These are phyloP conservation scores for Symbiodinium pilosum DNA, from an alignment of 73 alveolate species.

Conservation along the genomic window DNA sequence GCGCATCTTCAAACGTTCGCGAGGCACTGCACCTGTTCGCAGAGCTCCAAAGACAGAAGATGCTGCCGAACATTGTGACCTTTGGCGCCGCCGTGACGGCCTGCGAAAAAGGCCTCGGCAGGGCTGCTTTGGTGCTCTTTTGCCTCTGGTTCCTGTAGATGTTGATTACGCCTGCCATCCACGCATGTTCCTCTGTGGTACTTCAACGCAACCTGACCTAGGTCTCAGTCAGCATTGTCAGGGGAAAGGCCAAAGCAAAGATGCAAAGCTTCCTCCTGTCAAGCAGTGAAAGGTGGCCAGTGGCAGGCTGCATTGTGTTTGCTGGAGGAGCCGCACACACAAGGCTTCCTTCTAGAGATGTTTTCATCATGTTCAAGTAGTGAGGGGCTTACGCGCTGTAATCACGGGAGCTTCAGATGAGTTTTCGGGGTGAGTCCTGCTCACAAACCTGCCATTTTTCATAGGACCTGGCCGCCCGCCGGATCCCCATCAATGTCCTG, in stretches of 20 bases:
- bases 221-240: too few relatives aligned
- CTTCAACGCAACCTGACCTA: too few relatives aligned
- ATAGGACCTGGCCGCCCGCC: background rate
- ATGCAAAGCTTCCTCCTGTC: too few relatives aligned
- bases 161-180: too few relatives aligned
- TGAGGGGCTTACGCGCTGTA: too few relatives aligned
- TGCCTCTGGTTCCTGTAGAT: too few relatives aligned
- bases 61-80: constrained; percentile 2
- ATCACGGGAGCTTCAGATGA: background rate
- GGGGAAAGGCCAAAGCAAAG: too few relatives aligned
- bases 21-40: background rate
- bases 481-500: background rate
- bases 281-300: constrained; percentile 2
- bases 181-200: too few relatives aligned
- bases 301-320: constrained; percentile 7
- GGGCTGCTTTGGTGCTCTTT: too few relatives aligned
- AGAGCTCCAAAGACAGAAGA: background rate
- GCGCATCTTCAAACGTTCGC: too few relatives aligned
- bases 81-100: constrained; percentile 5
- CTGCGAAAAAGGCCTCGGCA: background rate
- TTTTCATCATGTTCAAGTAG: background rate
- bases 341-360: background rate
- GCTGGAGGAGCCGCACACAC: background rate
- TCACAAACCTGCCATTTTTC: too few relatives aligned
- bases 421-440: too few relatives aligned